phyloP scores from a whole-genome alignment of 768 basidiomycete species.

The Leucogyrophana mollusca region DNA sequence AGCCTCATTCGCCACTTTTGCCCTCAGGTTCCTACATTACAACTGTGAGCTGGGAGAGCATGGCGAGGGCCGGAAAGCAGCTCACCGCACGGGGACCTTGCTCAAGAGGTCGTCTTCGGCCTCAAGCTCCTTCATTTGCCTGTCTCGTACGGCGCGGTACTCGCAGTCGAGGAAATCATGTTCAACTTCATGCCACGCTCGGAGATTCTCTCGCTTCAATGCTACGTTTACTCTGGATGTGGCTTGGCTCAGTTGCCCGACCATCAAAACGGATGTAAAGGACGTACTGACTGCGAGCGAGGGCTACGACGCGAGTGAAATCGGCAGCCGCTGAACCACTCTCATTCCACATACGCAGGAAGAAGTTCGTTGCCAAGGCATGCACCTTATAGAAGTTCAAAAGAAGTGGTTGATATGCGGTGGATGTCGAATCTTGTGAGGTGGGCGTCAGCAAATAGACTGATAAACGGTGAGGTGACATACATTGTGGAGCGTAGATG shows the following conservation, averaged over 20 bases:
- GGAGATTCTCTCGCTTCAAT: constrained; percentile 67
- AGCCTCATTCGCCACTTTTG: constrained; percentile 86
- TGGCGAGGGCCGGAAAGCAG: constrained; percentile 1
- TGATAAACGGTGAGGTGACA: constrained; percentile 23
- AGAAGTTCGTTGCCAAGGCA: constrained; percentile 77
- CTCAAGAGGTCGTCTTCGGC: constrained; percentile 83
- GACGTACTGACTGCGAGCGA: constrained; percentile 84
- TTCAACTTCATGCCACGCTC: constrained; percentile 84
- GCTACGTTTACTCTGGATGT: constrained; percentile 68
- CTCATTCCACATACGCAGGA: constrained; percentile 91
- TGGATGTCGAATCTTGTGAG: constrained; percentile 65
- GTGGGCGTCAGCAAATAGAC: constrained; percentile 3
- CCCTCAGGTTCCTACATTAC: constrained; percentile 69
- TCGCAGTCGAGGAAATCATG: constrained; percentile 78
- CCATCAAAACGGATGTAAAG: neutral
- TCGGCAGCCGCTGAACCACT: constrained; percentile 76
- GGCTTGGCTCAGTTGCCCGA: constrained; percentile 7
- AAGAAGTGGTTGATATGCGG: constrained; percentile 84
- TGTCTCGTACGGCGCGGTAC: constrained; percentile 81
- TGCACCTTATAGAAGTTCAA: constrained; percentile 83
- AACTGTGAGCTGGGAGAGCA: constrained; percentile 8
- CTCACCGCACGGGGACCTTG: constrained; percentile 84
- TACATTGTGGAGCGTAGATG: constrained; percentile 84
- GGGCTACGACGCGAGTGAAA: constrained; percentile 72
- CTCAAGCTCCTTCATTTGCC: constrained; percentile 90